phyloP scores from a whole-genome alignment of 108 stramenopile genomes.

The Skeletonema tropicum region DNA sequence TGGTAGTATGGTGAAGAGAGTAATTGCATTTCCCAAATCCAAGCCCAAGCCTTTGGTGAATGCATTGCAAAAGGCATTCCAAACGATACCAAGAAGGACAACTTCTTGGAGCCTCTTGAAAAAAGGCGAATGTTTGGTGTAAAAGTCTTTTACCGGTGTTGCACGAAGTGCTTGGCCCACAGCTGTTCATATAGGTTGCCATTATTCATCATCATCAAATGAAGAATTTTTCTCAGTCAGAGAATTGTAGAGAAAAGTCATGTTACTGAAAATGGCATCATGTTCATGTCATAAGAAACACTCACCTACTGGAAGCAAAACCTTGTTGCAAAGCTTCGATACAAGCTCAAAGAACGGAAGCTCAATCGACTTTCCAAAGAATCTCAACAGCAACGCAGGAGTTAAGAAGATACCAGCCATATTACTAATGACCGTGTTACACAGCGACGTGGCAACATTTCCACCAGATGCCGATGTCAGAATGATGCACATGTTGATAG shows the following conservation, averaged over 20 bases:
- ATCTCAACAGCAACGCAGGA: slow-evolving; percentile 75
- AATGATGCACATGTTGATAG: slow-evolving; percentile 94
- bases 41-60: slow-evolving; percentile 80
- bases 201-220: too few relatives aligned
- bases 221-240: not conserved
- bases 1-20: slow-evolving; percentile 66
- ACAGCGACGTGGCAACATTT: slow-evolving; percentile 83
- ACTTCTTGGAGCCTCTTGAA: slow-evolving; percentile 87
- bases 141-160: slow-evolving; percentile 59
- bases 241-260: not conserved
- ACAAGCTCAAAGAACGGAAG: slow-evolving; percentile 81
- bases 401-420: slow-evolving; percentile 89
- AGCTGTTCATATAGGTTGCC: slow-evolving; percentile 24
- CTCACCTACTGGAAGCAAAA: slow-evolving; percentile 73
- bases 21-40: slow-evolving; percentile 53
- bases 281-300: not conserved
- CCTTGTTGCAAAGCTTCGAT: slow-evolving; percentile 77
- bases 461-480: slow-evolving; percentile 82
- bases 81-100: slow-evolving; percentile 87
- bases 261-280: not conserved
- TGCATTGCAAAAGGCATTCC: slow-evolving; percentile 93
- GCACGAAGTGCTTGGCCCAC: slow-evolving; percentile 78
- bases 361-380: slow-evolving; percentile 77
- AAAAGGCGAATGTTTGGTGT: slow-evolving; percentile 55
- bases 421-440: slow-evolving; percentile 92